Evolutionary conservation across 164 flowering plant genomes (phyloP).

Genomic region (Aristolochia contorta): DNA sequence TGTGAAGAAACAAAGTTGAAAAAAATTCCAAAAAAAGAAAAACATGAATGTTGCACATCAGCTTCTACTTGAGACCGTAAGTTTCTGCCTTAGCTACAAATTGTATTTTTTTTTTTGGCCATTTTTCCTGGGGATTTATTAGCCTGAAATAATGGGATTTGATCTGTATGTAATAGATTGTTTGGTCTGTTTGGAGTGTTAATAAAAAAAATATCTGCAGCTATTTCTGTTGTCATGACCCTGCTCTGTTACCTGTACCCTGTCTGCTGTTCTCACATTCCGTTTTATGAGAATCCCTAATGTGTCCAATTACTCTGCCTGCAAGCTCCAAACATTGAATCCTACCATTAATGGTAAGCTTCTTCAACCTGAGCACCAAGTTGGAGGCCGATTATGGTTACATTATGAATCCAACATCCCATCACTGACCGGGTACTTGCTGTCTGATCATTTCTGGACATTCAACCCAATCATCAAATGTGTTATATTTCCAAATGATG

Average conservation of each 20-base stretch:
- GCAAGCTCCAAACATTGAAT: too few species aligned
- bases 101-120: constrained; percentile 6
- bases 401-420: too few species aligned
- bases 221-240: neutral
- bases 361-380: too few species aligned
- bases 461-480: too few species aligned
- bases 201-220: constrained; percentile 7
- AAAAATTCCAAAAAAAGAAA: neutral
- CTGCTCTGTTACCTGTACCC: neutral
- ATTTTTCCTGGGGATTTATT: constrained; percentile 11
- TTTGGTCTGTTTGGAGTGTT: constrained; percentile 13
- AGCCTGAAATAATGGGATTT: constrained; percentile 14
- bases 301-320: too few species aligned
- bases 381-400: too few species aligned
- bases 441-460: too few species aligned
- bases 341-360: too few species aligned
- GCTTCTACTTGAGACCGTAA: constrained; percentile 8
- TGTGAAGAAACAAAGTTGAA: constrained; percentile 7
- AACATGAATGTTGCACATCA: constrained; percentile 5
- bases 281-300: too few species aligned
- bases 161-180: constrained; percentile 19
- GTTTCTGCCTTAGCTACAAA: constrained; percentile 6
- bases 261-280: too few species aligned
- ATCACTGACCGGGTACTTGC: too few species aligned
- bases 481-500: too few species aligned